Evolutionary conservation across 148 eudicot species (phyloP).

Genomic region (Rhododendron mucronatum): DNA sequence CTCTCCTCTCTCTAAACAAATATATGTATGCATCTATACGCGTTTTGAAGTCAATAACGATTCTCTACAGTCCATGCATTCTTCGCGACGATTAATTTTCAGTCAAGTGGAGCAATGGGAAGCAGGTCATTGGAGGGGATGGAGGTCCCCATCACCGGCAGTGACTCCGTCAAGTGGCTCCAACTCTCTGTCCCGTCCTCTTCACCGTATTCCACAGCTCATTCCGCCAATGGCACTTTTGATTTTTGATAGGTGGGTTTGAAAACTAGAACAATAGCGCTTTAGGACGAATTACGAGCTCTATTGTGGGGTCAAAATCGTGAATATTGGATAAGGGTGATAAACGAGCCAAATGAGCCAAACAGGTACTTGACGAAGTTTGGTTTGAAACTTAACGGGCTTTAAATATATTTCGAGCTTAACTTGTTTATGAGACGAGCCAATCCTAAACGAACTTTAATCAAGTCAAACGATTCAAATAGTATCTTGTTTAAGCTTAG

Average conservation of each 20-base stretch:
- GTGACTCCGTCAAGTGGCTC: conserved; percentile 64
- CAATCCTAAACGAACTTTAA: not conserved
- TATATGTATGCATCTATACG: not conserved
- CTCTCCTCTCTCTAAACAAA: not conserved
- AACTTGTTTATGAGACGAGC: not conserved
- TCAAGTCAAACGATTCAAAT: not conserved
- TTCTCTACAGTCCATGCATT: not conserved
- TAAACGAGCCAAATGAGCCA: not conserved
- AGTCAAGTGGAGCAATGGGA: conserved; percentile 22
- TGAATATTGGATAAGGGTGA: too few relatives aligned
- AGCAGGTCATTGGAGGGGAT: conserved; percentile 44
- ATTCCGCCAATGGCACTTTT: not conserved
- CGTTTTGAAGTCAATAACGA: not conserved
- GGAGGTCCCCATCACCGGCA: conserved; percentile 71
- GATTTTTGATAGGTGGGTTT: too few relatives aligned
- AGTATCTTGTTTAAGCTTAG: not conserved
- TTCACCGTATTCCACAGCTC: conserved; percentile 2
- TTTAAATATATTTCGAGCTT: too few relatives aligned
- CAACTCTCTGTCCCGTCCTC: conserved; percentile 49
- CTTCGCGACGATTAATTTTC: not conserved
- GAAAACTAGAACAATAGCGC: too few relatives aligned
- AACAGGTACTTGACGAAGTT: not conserved
- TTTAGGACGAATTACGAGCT: too few relatives aligned
- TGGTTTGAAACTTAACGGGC: not conserved
- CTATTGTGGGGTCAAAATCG: too few relatives aligned